Evolutionary conservation across 495 filamentous ascomycete genomes (phyloP).

Genomic region (Endocarpon pusillum): DNA sequence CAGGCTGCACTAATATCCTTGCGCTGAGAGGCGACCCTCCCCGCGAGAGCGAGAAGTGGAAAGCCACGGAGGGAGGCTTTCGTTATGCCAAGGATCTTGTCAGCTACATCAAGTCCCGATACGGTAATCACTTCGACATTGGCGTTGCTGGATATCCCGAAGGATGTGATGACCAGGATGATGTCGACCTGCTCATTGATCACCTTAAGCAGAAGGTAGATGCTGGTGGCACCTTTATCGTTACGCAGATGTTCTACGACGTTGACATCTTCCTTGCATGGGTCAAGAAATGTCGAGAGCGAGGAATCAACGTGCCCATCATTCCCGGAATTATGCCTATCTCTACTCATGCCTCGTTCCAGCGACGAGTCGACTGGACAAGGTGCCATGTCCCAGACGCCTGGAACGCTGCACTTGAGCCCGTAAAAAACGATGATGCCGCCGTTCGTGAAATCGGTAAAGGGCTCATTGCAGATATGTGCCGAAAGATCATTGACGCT

Average conservation of each 20-base stretch:
- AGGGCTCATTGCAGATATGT: conserved; percentile 80
- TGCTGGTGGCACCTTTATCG: conserved; percentile 78
- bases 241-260: conserved; percentile 99
- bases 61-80: conserved; percentile 68
- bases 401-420: conserved; percentile 72
- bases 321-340: conserved; percentile 99
- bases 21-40: conserved; percentile 91
- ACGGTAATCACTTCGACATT: conserved; percentile 94
- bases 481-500: conserved; percentile 58
- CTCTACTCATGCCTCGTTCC: conserved; percentile 79
- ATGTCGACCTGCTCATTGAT: conserved; percentile 68
- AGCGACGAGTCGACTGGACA: conserved; percentile 78
- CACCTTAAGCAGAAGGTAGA: conserved; percentile 98
- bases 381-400: conserved; percentile 61
- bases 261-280: conserved; percentile 84
- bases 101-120: conserved; percentile 73
- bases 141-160: conserved; percentile 96
- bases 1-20: conserved; percentile 95
- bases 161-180: conserved; percentile 80
- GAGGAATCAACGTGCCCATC: conserved; percentile 78
- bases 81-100: conserved; percentile 88
- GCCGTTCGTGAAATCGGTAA: conserved; percentile 84
- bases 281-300: conserved; percentile 68
- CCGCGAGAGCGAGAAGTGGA: conserved; percentile 86
- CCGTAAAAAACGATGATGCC: conserved; percentile 91